Base-by-base conservation (phyloP, 768 basidiomycete genomes). In the Trichaptum fuscoviolaceum region DNA sequence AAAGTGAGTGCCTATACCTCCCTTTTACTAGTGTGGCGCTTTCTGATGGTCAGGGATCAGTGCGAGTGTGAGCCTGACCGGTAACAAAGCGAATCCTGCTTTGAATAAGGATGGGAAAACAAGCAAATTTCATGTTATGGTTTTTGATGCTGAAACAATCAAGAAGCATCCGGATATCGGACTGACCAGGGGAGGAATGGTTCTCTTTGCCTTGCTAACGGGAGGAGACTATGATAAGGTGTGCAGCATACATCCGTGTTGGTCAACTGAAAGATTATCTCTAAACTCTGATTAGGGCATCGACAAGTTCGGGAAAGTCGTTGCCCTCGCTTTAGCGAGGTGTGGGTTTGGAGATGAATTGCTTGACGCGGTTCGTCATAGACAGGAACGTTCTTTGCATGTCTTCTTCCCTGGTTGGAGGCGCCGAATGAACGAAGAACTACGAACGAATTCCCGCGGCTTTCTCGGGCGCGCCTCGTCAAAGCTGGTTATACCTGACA, bases 191-290 rank as follows among this genome's bases (percentile, higher is more conserved):
- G 75, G 73, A 8, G 77, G 76, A 1, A 66, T 79, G 25, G 67
- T 79, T 24, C 69, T 80, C 24, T 69, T 79, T 60, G 79, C 77
- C 0, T 58, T 80, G 2, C 66, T 78, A 18, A 65, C 67, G 9
- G 77, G 78, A n/a, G 76, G 77, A 1, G 79, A 80, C 67, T 80
- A 80, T 35, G 71, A 76, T 66, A 64, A 65, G 23, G 76, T 76
- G n/a, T 8, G 71, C 63, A 12, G 26, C 12, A 58, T 23, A 12
- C 42, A 12, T 52, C 15, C 42, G 6, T 52, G 5, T 52, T 12
- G 20, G 42, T 52, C 42, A 20, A 12, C 15, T 3, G 12, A 52
- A 52, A 52, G 42, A 6, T 52, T 52, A 52, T 52, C 42, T 4
- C 42, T 52, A 52, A 52, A 52, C 42, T 52, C 42, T 52, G 42